phyloP scores from a whole-genome alignment of 805 yeast genomes.

The Scheffersomyces lignosus region DNA sequence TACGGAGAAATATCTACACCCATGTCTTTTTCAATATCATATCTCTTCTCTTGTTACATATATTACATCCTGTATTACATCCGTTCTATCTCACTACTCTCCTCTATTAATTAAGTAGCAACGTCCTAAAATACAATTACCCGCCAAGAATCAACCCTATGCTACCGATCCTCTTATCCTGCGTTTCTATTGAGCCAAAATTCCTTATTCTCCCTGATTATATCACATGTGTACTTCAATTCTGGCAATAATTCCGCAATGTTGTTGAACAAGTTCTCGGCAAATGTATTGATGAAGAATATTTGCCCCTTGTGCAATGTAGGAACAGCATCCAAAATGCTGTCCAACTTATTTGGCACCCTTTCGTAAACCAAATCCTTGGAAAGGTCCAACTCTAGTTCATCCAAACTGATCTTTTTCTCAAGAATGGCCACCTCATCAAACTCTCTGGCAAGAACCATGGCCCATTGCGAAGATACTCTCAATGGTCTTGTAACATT shows the following conservation, averaged over 20 bases:
- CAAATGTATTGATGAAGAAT: slow-evolving; percentile 81
- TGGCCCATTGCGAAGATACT: slow-evolving; percentile 85
- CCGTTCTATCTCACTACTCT: no score
- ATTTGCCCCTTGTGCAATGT: slow-evolving; percentile 69
- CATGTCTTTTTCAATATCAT: no score
- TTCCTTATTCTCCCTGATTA: slow-evolving; percentile 51
- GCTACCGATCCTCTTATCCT: no score
- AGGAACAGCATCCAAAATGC: slow-evolving; percentile 48
- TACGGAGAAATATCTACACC: no score
- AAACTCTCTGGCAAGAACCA: slow-evolving; percentile 75
- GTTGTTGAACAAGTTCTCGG: slow-evolving; percentile 69
- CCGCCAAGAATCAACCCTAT: no score
- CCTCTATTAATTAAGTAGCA: no score
- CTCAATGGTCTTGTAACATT: slow-evolving; percentile 82
- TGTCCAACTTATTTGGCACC: slow-evolving; percentile 41
- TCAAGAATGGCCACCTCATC: slow-evolving; percentile 62
- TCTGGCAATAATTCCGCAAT: slow-evolving; percentile 63
- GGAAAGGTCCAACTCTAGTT: slow-evolving; percentile 5
- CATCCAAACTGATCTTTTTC: slow-evolving; percentile 18
- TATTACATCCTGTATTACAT: no score
- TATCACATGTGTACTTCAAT: slow-evolving; percentile 54
- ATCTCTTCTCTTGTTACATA: no score
- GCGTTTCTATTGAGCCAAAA: slow-evolving; percentile 55
- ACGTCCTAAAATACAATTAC: no score
- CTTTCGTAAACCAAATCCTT: slow-evolving; percentile 25